A percentile compares a stretch with the other conserved stretches of the same genome.
Conservation (phyloP, 2,329 filamentous ascomycete species). For the Hymenoscyphus linearis region DNA sequence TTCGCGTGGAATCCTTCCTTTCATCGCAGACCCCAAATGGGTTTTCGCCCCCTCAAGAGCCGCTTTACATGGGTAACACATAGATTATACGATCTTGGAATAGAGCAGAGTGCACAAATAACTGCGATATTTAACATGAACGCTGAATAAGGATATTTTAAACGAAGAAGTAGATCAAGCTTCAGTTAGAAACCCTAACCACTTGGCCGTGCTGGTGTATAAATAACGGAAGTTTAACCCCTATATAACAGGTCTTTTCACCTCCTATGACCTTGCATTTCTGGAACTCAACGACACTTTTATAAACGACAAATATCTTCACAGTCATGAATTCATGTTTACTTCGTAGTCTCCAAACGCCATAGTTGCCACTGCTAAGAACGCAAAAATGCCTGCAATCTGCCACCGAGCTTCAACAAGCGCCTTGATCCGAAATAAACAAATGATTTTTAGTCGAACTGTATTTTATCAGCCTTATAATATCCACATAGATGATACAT, state of each 20-base stretch:
- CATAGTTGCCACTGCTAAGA: not conserved
- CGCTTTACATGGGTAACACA: too few relatives aligned
- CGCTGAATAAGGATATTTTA: not conserved
- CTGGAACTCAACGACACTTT: not conserved
- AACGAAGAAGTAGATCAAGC: not conserved
- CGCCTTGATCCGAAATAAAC: not conserved
- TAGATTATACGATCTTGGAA: too few relatives aligned
- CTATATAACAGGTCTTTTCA: not conserved
- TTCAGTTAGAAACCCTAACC: not conserved
- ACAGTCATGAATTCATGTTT: not conserved
- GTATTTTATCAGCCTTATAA: not conserved
- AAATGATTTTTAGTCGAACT: not conserved
- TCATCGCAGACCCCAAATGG: too few relatives aligned
- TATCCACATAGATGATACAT: not conserved
- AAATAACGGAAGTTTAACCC: not conserved
- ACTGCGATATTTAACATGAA: too few relatives aligned
- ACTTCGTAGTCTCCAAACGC: constrained; percentile 1
- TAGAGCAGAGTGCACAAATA: too few relatives aligned
- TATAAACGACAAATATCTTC: not conserved
- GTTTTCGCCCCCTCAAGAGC: too few relatives aligned
- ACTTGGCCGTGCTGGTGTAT: not conserved
- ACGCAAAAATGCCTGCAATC: not conserved
- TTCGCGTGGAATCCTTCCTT: too few relatives aligned
- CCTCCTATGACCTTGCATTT: not conserved
- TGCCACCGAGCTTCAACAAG: constrained; percentile 1